Percentiles rank a stretch among this genome's conserved stretches.
phyloP scores from a whole-genome alignment of 177 flowering plant genomes.

The Vitis hybrid region DNA sequence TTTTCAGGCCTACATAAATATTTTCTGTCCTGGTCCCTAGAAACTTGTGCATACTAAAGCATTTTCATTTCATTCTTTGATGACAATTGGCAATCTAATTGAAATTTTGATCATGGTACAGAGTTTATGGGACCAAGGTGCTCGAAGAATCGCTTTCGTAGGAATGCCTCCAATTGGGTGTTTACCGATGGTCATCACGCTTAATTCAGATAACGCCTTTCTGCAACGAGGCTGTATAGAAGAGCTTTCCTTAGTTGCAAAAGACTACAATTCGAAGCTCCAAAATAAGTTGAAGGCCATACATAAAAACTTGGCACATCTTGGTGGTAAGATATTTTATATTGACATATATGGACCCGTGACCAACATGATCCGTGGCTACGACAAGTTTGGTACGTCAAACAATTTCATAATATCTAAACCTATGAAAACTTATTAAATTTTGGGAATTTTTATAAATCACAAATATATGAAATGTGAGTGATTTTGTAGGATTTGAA shows the following conservation, averaged over 20 bases:
- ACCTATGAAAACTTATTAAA: neutral
- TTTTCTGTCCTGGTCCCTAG: too few relatives aligned
- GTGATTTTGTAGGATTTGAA: constrained; percentile 35
- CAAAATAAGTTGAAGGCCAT: constrained; percentile 25
- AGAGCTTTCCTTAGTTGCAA: constrained; percentile 21
- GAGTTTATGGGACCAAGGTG: constrained; percentile 56
- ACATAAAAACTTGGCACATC: constrained; percentile 14
- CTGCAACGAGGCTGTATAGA: constrained; percentile 37
- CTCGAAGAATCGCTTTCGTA: constrained; percentile 37
- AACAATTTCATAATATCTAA: neutral
- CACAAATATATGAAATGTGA: too few relatives aligned
- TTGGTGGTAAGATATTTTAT: constrained; percentile 27
- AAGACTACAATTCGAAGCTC: constrained; percentile 37
- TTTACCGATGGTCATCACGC: constrained; percentile 52
- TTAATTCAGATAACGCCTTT: constrained; percentile 21
- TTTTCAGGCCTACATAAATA: too few relatives aligned
- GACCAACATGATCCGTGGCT: constrained; percentile 27
- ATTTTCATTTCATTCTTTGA: too few relatives aligned
- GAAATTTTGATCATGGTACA: constrained; percentile 7
- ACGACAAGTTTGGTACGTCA: constrained; percentile 40
- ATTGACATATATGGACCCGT: constrained; percentile 38
- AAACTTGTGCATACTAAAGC: too few relatives aligned
- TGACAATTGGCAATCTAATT: too few relatives aligned
- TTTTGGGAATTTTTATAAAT: neutral
- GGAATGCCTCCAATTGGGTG: constrained; percentile 84